Conservation (phyloP, 2,329 filamentous ascomycete genomes). For the Penicillium brevicompactum region DNA sequence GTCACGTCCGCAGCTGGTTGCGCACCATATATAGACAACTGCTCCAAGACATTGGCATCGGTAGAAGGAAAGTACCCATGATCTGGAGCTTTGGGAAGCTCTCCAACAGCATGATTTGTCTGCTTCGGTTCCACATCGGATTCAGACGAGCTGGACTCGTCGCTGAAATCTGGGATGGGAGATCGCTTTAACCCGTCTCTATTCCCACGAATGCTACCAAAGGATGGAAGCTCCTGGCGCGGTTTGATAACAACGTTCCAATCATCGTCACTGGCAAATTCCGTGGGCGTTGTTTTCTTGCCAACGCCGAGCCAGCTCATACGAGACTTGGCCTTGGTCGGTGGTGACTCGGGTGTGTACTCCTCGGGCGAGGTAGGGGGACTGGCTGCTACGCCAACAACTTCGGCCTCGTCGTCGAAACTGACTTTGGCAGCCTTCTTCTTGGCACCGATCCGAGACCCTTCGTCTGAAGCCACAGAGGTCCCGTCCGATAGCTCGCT, state of each 20-base stretch:
- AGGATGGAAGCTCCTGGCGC: constrained; percentile 60
- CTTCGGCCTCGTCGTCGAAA: constrained; percentile 63
- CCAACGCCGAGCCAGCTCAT: constrained; percentile 40
- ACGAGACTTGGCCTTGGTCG: constrained; percentile 32
- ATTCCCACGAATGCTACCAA: constrained; percentile 62
- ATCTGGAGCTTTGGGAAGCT: constrained; percentile 43
- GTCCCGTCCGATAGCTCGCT: constrained; percentile 61
- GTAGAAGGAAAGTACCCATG: constrained; percentile 7
- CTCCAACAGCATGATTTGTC: constrained; percentile 52
- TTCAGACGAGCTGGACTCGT: constrained; percentile 44
- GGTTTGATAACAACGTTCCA: constrained; percentile 61
- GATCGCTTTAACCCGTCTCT: constrained; percentile 33
- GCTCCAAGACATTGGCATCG: constrained; percentile 14
- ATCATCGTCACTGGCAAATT: constrained; percentile 47
- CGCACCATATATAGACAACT: constrained; percentile 13
- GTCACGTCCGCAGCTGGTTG: neutral
- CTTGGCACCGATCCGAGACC: constrained; percentile 43
- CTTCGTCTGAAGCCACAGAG: constrained; percentile 52
- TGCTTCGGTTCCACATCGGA: constrained; percentile 42
- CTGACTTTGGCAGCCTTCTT: constrained; percentile 65
- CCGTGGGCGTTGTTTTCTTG: constrained; percentile 33
- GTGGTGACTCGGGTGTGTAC: constrained; percentile 37
- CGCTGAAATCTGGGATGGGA: constrained; percentile 26
- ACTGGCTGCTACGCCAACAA: constrained; percentile 49
- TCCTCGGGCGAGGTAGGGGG: constrained; percentile 46